Evolutionary conservation across 192 early-diverging fungal genomes (phyloP).

Genomic region (Haplosporangium gracile): DNA sequence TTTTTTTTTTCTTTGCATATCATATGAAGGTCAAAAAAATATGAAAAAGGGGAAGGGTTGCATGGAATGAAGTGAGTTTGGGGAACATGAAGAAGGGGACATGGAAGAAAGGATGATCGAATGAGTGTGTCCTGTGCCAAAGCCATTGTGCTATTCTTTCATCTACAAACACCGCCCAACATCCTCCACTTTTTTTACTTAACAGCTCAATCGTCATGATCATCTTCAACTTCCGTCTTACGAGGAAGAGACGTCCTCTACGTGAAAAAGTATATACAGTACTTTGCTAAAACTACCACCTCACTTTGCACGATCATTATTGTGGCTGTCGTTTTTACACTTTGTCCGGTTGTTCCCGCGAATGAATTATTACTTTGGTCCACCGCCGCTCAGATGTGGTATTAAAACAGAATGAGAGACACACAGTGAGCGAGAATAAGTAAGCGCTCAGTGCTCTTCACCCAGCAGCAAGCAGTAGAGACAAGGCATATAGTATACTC

Average conservation of each 20-base stretch:
- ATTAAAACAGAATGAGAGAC: neutral
- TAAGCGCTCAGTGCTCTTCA: neutral
- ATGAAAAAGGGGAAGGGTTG: neutral
- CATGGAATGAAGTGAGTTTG: neutral
- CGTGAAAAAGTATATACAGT: neutral
- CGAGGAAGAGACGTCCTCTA: neutral
- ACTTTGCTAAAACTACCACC: neutral
- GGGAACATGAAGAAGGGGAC: neutral
- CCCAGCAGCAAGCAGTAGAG: neutral
- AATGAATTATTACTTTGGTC: neutral
- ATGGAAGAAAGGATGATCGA: no score
- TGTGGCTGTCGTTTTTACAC: neutral
- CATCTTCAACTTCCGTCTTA: neutral
- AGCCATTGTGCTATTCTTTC: neutral
- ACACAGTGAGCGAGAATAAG: neutral
- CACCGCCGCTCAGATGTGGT: constrained; percentile 3
- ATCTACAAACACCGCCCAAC: no score
- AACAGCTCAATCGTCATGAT: neutral
- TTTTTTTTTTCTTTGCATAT: neutral
- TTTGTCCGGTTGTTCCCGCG: neutral
- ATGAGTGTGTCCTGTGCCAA: neutral
- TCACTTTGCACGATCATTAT: neutral
- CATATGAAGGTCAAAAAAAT: constrained; percentile 1
- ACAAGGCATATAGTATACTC: neutral
- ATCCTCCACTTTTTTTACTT: no score